phyloP scores from a whole-genome alignment of 345 rosid genomes.

The Arabis alpina region DNA sequence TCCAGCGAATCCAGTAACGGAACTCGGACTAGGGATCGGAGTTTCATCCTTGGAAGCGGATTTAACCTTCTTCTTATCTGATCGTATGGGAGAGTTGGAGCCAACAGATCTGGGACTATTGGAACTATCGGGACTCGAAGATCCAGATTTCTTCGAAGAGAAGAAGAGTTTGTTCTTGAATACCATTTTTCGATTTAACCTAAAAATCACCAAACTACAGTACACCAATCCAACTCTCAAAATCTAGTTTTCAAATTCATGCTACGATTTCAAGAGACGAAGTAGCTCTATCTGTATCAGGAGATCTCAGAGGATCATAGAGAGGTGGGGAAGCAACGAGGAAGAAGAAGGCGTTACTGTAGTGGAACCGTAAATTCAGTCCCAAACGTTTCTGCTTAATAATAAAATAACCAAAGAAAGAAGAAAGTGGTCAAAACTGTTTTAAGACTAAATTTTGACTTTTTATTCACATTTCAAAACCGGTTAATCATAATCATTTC shows the following conservation, averaged over 20 bases:
- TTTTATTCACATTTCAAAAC: conserved; percentile 8
- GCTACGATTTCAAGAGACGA: conserved; percentile 34
- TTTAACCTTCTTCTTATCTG: conserved; percentile 83
- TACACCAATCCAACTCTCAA: conserved; percentile 13
- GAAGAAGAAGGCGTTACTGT: conserved; percentile 43
- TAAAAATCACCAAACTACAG: conserved; percentile 25
- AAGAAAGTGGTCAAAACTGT: conserved; percentile 34
- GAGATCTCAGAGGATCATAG: conserved; percentile 19
- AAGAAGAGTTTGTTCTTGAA: conserved; percentile 96
- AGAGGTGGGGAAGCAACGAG: conserved; percentile 35
- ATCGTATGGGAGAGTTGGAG: conserved; percentile 88
- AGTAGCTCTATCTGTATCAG: conserved; percentile 8
- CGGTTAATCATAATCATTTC: not conserved
- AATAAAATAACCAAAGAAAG: not conserved
- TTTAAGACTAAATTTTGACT: conserved; percentile 32
- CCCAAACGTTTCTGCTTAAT: conserved; percentile 1
- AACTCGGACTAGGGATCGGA: conserved; percentile 34
- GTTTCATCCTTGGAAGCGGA: conserved; percentile 60
- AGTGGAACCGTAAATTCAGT: conserved; percentile 35
- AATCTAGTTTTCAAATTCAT: conserved; percentile 14
- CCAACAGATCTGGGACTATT: conserved; percentile 88
- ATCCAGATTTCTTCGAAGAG: conserved; percentile 86
- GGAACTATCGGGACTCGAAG: conserved; percentile 87
- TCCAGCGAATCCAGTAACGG: conserved; percentile 31
- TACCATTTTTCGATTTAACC: conserved; percentile 59